Base-by-base conservation (phyloP, 495 filamentous ascomycete species). In the Tuber borchii region DNA sequence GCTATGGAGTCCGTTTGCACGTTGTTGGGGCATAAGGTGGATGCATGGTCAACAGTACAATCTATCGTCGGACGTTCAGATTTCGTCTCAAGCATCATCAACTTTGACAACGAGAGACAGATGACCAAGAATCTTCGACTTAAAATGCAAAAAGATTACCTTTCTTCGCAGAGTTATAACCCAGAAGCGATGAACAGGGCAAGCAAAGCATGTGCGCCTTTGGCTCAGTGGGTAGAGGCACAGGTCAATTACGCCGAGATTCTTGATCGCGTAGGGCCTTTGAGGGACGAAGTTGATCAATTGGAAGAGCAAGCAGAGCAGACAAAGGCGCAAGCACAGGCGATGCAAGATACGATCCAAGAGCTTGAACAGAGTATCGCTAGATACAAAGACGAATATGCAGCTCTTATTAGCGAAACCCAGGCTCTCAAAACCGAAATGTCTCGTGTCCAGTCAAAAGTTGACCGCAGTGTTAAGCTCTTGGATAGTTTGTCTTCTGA, bases 201-300 rank as follows among this genome's bases (percentile, higher is more conserved):
- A 75, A 95, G 92, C 86, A 97, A 95, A 85, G 95, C 95, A 45
- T 99, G 95, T 85, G 95, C 96, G 83, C 95, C 95, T 42, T 86
- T 99, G 48, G 96, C 98, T 42, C 93, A 97, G 84, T 99, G 95
- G 95, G 94, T 97, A 39, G 90, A 93, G 84, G 95, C 95, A 51
- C 95, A 99, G 85, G 95, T 98, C 81, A 94, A 93, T 81, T 99
- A 97, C 83, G 97, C 95, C 26, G 95, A 93, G 79, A 99, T 99
- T 78, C 86, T 98, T 72, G 95, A 98, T 82, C 91, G 94, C 37
- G 93, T 99, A 78, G 95, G 96, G 6, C 95, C 95, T 69, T 85
- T 99, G 51, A 90, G 95, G 76, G 93, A 95, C 70, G 96, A 99
- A 83, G 96, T 98, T 22, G 87, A 86, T 70, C 86, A 91, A 81